Percentiles rank a stretch among this genome's conserved stretches.
Conservation (phyloP, 768 basidiomycete species). For the Phylloporus arenicola region DNA sequence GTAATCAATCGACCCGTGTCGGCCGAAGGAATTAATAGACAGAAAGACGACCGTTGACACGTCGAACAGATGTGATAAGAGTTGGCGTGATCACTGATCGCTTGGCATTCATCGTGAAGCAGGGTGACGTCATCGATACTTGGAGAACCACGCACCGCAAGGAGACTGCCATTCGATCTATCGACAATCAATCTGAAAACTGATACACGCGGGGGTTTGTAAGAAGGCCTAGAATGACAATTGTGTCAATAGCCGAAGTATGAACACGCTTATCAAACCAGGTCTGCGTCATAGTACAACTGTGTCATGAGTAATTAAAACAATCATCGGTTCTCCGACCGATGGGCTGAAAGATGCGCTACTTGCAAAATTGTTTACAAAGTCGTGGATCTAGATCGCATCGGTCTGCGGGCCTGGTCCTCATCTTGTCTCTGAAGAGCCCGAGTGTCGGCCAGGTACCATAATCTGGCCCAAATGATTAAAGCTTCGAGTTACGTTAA, state of each 20-base stretch:
- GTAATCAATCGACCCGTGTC: neutral
- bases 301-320: neutral
- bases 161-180: too few species aligned
- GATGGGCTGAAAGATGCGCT: neutral
- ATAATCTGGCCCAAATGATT: conserved; percentile 9
- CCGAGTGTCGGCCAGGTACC: conserved; percentile 14
- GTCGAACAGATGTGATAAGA: too few species aligned
- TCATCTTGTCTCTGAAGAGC: neutral
- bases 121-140: neutral
- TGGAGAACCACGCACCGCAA: too few species aligned
- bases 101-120: neutral
- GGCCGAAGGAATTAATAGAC: neutral
- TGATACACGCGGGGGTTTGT: too few species aligned
- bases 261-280: too few species aligned
- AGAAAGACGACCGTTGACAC: too few species aligned
- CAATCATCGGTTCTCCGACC: neutral
- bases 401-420: neutral
- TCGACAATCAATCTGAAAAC: too few species aligned
- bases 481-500: conserved; percentile 8
- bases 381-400: conserved; percentile 13
- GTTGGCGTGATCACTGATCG: neutral
- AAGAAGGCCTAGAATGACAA: too few species aligned
- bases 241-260: too few species aligned
- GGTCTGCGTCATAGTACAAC: too few species aligned
- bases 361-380: conserved; percentile 4